Percentiles rank a stretch among this genome's conserved stretches.
These are phyloP conservation scores for Jaapia argillacea DNA, from an alignment of 768 basidiomycete species.

Conservation along the genomic window DNA sequence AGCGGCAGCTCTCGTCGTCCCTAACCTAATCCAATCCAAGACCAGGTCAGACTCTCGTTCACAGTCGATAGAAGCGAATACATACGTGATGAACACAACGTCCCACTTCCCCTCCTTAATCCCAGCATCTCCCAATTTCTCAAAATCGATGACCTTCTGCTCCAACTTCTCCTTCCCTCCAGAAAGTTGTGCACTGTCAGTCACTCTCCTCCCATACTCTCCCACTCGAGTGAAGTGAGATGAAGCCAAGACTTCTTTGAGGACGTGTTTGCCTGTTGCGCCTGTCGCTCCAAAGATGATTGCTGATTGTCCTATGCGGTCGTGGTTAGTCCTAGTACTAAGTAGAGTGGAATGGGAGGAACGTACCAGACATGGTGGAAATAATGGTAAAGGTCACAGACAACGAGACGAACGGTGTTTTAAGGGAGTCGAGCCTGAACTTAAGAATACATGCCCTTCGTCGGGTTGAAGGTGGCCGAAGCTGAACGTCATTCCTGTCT, in stretches of 20 bases:
- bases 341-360: no score
- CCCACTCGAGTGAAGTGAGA: slow-evolving; percentile 46
- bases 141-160: slow-evolving; percentile 61
- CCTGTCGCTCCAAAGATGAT: slow-evolving; percentile 73
- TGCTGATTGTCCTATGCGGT: slow-evolving; percentile 34
- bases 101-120: slow-evolving; percentile 56
- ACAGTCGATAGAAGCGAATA: slow-evolving; percentile 6
- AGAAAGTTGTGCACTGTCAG: slow-evolving; percentile 29
- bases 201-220: slow-evolving; percentile 63
- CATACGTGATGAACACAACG: slow-evolving; percentile 62
- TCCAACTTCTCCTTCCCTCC: slow-evolving; percentile 47
- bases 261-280: slow-evolving; percentile 49
- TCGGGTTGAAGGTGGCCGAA: no score
- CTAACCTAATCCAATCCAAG: slow-evolving; percentile 32
- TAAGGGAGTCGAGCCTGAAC: no score
- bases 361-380: no score
- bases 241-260: slow-evolving; percentile 50
- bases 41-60: background rate
- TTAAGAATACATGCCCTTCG: no score
- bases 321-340: no score
- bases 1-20: slow-evolving; percentile 51
- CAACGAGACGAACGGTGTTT: no score
- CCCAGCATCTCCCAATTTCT: slow-evolving; percentile 43
- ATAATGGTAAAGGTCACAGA: no score
- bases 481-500: no score